phyloP scores from a whole-genome alignment of 345 rosid species.

The Sapria himalayana region DNA sequence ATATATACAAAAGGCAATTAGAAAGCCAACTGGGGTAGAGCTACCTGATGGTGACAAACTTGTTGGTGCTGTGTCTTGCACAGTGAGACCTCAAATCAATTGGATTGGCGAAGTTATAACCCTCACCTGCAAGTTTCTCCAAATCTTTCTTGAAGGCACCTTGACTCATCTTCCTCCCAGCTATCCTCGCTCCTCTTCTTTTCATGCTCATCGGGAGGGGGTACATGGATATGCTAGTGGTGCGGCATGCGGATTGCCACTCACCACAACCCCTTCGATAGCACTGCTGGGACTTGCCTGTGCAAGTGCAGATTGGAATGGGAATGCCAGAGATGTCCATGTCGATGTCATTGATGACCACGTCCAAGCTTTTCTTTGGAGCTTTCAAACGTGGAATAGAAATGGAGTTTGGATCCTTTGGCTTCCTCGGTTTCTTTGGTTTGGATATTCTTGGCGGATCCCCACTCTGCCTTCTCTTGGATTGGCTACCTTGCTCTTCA shows the following conservation, averaged over 20 bases:
- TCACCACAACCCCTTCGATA: slow-evolving; percentile 22
- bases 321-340: slow-evolving; percentile 17
- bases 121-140: slow-evolving; percentile 18
- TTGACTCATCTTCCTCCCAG: slow-evolving; percentile 20
- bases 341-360: slow-evolving; percentile 14
- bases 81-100: slow-evolving; percentile 17
- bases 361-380: slow-evolving; percentile 9
- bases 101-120: slow-evolving; percentile 14
- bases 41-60: slow-evolving; percentile 23
- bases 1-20: no score
- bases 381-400: slow-evolving; percentile 9
- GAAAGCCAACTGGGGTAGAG: no score
- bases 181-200: slow-evolving; percentile 17
- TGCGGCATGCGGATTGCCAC: slow-evolving; percentile 23
- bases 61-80: slow-evolving; percentile 22
- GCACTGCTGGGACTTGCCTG: slow-evolving; percentile 17
- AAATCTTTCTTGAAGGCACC: slow-evolving; percentile 18
- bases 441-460: slow-evolving; percentile 9
- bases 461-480: slow-evolving; percentile 12
- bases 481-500: slow-evolving; percentile 6
- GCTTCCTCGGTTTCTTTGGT: slow-evolving; percentile 11
- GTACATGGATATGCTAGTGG: slow-evolving; percentile 11
- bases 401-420: slow-evolving; percentile 7
- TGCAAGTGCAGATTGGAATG: slow-evolving; percentile 17
- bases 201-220: slow-evolving; percentile 19